Evolutionary conservation across 2,329 filamentous ascomycete species (phyloP).

Genomic region (Clonostachys sp.): DNA sequence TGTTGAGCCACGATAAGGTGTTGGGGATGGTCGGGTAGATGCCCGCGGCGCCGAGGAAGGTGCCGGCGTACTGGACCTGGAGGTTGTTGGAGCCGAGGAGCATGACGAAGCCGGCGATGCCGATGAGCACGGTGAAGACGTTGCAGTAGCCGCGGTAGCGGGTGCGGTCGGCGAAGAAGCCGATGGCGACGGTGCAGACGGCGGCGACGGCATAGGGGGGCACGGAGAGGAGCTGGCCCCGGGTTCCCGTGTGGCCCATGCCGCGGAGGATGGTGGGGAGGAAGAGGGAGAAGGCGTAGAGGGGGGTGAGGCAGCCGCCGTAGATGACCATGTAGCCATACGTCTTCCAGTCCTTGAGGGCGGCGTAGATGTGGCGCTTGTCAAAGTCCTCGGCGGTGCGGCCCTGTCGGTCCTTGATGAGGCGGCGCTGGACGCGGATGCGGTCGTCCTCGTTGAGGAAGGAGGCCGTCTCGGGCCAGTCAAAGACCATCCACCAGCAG

Average conservation of each 20-base stretch:
- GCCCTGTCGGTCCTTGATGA: conserved; percentile 36
- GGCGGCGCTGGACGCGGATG: conserved; percentile 31
- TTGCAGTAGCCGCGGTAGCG: conserved; percentile 28
- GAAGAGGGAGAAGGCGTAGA: conserved; percentile 30
- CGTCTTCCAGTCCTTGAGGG: conserved; percentile 48
- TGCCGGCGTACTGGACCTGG: conserved; percentile 40
- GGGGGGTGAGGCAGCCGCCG: conserved; percentile 44
- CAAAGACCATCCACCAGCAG: conserved; percentile 60
- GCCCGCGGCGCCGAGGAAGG: conserved; percentile 31
- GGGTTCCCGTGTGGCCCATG: conserved; percentile 26
- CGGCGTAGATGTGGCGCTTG: conserved; percentile 46
- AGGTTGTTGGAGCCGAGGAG: conserved; percentile 22
- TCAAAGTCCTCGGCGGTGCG: conserved; percentile 52
- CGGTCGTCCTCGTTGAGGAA: conserved; percentile 41
- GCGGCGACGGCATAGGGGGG: conserved; percentile 30
- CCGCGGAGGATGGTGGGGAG: conserved; percentile 27
- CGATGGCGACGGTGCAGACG: conserved; percentile 26
- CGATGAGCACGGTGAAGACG: conserved; percentile 24
- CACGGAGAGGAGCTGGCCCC: conserved; percentile 29
- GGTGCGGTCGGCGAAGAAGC: conserved; percentile 33
- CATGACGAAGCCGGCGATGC: conserved; percentile 23
- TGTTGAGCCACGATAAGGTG: conserved; percentile 52
- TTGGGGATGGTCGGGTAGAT: conserved; percentile 50
- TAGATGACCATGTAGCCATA: conserved; percentile 55
- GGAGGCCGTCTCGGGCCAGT: conserved; percentile 48